Evolutionary conservation across 2,329 filamentous ascomycete genomes (phyloP).

Genomic region (Fusarium algeriense): DNA sequence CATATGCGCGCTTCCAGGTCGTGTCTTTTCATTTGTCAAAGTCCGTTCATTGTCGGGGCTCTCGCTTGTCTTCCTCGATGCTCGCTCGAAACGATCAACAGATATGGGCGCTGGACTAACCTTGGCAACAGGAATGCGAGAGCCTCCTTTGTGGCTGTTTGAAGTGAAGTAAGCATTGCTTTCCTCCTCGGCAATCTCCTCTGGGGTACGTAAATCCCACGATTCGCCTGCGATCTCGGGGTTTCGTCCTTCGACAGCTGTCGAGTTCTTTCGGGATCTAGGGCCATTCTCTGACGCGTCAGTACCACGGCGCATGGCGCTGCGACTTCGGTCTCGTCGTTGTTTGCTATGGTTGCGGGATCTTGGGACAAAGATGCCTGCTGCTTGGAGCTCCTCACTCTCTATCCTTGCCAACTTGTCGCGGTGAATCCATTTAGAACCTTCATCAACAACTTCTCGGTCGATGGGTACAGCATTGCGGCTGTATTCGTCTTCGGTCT

Average conservation of each 20-base stretch:
- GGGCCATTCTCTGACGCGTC: constrained; percentile 49
- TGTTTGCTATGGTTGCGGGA: constrained; percentile 66
- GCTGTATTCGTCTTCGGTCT: constrained; percentile 45
- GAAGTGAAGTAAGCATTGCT: constrained; percentile 64
- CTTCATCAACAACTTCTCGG: constrained; percentile 60
- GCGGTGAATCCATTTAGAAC: constrained; percentile 86
- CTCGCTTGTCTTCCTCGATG: constrained; percentile 72
- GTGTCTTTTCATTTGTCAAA: constrained; percentile 70
- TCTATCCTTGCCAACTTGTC: constrained; percentile 88
- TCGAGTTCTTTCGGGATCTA: constrained; percentile 61
- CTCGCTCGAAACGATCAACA: constrained; percentile 77
- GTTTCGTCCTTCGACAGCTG: constrained; percentile 54
- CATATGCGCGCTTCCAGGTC: constrained; percentile 78
- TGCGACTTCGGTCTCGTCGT: constrained; percentile 54
- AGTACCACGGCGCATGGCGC: constrained; percentile 51
- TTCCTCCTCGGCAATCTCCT: constrained; percentile 78
- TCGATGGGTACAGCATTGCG: constrained; percentile 46
- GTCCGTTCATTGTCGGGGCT: constrained; percentile 66
- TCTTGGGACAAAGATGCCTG: constrained; percentile 74
- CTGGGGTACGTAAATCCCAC: constrained; percentile 82
- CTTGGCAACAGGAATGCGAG: constrained; percentile 89
- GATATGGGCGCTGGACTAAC: constrained; percentile 82
- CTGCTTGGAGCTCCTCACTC: constrained; percentile 82
- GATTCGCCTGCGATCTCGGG: constrained; percentile 58
- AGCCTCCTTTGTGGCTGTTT: constrained; percentile 71